Base-by-base conservation (phyloP, 2,329 filamentous ascomycete genomes). In the Drechslerella stenobrocha region DNA sequence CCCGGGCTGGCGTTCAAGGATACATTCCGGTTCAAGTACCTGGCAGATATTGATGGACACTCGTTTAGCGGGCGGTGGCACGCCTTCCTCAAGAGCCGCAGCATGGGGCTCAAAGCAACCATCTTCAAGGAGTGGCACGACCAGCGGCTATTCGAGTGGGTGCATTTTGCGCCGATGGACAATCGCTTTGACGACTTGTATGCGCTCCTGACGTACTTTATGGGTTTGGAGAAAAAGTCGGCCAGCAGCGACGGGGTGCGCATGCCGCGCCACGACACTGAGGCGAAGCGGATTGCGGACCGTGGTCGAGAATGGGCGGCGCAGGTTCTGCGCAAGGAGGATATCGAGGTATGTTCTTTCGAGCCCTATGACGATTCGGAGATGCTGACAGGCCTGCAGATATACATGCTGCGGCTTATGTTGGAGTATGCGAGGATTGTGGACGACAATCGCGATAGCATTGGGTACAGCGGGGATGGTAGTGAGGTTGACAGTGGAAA, bases 101-200 rank as follows among this genome's bases (percentile, higher is more conserved):
- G 83, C 13, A 75, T 91, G 6, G 87, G 87, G 0, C 83, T 93
- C 77, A 93, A 92, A 77, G 83, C 86, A 3, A 90, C 88, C 0
- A 78, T 92, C 20, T 93, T 86, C 77, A 81, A 83, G 18, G 89
- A 93, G 75, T 93, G 88, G 89, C 88, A 91, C 73, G 88, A 91
- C 74, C 82, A 81, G 44, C 81, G 88, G 1, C 79, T 92, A 1
- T 79, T 89, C 1, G 81, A 87, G 0, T 93, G 89, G 88, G 84
- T 84, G 73, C 89, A 93, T 76, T 92, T 89, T 72, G 85, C 90
- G 1, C 89, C 89, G 13, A 85, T 92, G 81, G 87, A 90, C 74
- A 87, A 83, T 73, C 82, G 84, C 1, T 90, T 86, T 72, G 78
- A 82, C 32, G 89, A 91, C 71, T 81, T 87, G 72, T 90, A 85